A percentile compares a stretch with the other conserved stretches of the same genome.
phyloP scores from a whole-genome alignment of 2,329 filamentous ascomycete species.

The Calonectria naviculata region DNA sequence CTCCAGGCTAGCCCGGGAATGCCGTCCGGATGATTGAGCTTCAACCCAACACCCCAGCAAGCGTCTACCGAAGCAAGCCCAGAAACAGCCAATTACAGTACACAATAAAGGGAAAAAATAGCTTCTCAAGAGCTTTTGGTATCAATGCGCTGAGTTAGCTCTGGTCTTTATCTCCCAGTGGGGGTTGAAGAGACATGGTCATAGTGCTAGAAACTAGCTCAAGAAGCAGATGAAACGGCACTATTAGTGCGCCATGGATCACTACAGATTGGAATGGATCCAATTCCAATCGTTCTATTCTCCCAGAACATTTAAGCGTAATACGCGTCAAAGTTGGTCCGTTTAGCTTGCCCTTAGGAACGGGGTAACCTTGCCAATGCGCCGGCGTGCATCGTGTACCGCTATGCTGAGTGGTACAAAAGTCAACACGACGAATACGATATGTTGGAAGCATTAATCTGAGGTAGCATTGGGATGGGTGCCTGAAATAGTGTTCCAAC shows the following conservation, averaged over 20 bases:
- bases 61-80: not conserved
- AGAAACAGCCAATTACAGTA: not conserved
- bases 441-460: not conserved
- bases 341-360: not conserved
- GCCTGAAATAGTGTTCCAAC: not conserved
- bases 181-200: not conserved
- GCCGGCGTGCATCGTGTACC: not conserved
- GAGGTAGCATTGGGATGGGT: not conserved
- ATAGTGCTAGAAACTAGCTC: not conserved
- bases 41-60: not conserved
- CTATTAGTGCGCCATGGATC: not conserved
- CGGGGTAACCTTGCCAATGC: not conserved
- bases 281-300: not conserved
- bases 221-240: not conserved
- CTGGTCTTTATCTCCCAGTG: not conserved
- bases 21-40: not conserved
- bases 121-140: not conserved
- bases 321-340: constrained; percentile 1
- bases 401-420: not conserved
- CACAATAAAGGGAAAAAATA: too few relatives aligned
- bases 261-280: not conserved
- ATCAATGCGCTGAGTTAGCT: not conserved
- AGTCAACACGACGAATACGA: not conserved
- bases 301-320: not conserved
- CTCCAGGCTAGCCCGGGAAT: not conserved